Conservation (phyloP, 441 rosid genomes). For the Pelargonium cotyledonis region DNA sequence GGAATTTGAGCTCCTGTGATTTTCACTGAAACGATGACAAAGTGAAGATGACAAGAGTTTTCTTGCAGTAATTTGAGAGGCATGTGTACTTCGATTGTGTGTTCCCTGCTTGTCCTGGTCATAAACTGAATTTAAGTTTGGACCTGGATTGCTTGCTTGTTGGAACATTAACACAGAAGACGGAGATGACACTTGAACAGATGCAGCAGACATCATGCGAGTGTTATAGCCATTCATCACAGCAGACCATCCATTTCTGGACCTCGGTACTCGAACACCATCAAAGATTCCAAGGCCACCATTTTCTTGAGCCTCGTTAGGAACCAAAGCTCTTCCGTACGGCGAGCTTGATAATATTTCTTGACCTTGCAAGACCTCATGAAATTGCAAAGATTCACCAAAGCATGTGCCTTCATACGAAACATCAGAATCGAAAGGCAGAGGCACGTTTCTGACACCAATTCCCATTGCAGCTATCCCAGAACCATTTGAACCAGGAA, state of each 20-base stretch:
- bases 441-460: slow-evolving; percentile 30
- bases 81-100: too few relatives aligned
- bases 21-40: background rate
- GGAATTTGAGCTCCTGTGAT: slow-evolving; percentile 24
- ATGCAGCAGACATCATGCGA: background rate
- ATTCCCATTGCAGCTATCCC: slow-evolving; percentile 24
- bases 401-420: slow-evolving; percentile 37
- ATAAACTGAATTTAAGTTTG: background rate
- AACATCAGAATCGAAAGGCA: slow-evolving; percentile 34
- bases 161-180: background rate
- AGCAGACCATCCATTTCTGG: background rate
- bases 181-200: background rate
- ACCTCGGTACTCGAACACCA: slow-evolving; percentile 20
- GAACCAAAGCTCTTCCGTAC: slow-evolving; percentile 47
- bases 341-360: slow-evolving; percentile 74
- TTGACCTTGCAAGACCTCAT: slow-evolving; percentile 98
- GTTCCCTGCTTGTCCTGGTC: too few relatives aligned
- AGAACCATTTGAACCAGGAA: slow-evolving; percentile 37
- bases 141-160: background rate
- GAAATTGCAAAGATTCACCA: slow-evolving; percentile 54
- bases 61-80: background rate
- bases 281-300: slow-evolving; percentile 28
- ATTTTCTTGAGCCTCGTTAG: slow-evolving; percentile 41
- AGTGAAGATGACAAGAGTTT: background rate
- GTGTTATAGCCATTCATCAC: background rate